phyloP scores from a whole-genome alignment of 192 early-diverging fungal species.

The Gaertneriomyces semiglobifer region DNA sequence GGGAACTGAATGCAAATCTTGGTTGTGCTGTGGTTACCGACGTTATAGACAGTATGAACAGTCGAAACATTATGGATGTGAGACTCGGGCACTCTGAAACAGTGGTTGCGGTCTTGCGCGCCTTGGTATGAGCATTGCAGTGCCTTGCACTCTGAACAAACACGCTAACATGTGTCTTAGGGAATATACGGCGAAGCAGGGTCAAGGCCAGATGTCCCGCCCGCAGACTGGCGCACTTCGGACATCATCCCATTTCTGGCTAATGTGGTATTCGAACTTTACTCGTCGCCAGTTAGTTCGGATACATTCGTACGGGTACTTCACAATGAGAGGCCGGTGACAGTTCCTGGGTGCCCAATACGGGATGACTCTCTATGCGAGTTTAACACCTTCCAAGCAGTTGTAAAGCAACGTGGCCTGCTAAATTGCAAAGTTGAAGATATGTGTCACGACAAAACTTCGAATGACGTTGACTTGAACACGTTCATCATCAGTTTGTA shows the following conservation, averaged over 20 bases:
- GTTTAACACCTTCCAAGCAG: no score
- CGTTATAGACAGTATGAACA: background rate
- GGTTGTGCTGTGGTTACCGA: conserved; percentile 3
- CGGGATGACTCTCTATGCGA: no score
- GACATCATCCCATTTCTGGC: background rate
- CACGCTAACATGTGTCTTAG: background rate
- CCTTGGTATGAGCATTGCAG: background rate
- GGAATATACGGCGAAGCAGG: no score
- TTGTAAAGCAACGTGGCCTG: no score
- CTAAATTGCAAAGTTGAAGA: no score
- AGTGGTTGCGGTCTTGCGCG: background rate
- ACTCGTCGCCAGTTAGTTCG: background rate
- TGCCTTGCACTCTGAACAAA: background rate
- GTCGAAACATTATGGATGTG: background rate
- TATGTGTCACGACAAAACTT: no score
- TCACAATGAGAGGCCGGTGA: conserved; percentile 1
- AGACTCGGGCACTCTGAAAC: conserved; percentile 7
- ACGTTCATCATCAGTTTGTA: no score
- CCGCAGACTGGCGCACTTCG: background rate
- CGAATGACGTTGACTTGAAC: no score
- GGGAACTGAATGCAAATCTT: background rate
- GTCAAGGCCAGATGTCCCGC: no score
- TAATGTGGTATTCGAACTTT: conserved; percentile 3
- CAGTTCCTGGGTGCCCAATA: conserved; percentile 4
- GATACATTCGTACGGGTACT: background rate